Base-by-base conservation (phyloP, 768 basidiomycete genomes). In the Russula ochroleuca region DNA sequence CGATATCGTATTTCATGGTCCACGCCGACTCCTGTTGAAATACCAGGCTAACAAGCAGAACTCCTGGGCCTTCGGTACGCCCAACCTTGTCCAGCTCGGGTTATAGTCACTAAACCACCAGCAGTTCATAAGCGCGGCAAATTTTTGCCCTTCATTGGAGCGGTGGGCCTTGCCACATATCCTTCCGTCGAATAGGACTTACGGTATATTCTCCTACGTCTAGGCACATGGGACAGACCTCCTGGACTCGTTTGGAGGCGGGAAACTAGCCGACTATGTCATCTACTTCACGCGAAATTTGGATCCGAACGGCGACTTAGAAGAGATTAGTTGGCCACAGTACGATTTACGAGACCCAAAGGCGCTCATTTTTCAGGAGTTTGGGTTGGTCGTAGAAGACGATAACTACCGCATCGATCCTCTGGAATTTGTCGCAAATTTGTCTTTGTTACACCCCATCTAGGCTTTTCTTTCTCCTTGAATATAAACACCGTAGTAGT, bases 1-100 rank as follows among this genome's bases (percentile, higher is more conserved):
- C 14, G 65, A 66, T 33, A 47, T 66, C 23, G 65, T 58, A 35
- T 66, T 66, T 31, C 61, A 63, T 40, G 28, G 65, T 7, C 65
- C 65, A 2, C 61, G 65, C 19, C 49, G 65, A 21, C 19, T 63
- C 25, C 17, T 66, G 33, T 64, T 66, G 43, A 53, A 57, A 52
- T 40, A 63, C 40, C 38, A 8, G 21, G 47, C 59, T 13, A 35
- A 28, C 48, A 61, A 61, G 35, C 64, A 65, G 59, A 60, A 45
- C 0, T 25, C 45, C 10, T 65, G 64, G 64, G 38, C 54, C 35
- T 65, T 61, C 54, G 21, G 64, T 65, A 50, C 31, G 64, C 57
- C 10, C 51, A 8, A 31, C 1, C 6, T 28, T 17, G 48, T 7
- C 13, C 21, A 5, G 25, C 23, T 17, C 6, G 21, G 11, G 28